phyloP scores from a whole-genome alignment of 1,284 basidiomycete species.

The Apiotrichum brassicae region DNA sequence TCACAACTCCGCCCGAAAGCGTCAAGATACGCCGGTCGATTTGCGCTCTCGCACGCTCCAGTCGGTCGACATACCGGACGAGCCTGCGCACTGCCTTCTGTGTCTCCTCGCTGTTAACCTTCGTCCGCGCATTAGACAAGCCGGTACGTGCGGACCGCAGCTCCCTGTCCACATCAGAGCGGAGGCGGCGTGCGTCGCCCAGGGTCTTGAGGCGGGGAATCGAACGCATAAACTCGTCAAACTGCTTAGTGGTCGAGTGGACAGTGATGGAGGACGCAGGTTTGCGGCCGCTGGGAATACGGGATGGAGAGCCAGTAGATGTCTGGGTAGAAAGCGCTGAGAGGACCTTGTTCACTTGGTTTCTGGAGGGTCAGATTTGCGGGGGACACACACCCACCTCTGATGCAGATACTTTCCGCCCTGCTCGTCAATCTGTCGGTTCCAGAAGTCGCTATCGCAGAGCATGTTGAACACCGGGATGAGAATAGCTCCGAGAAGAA shows the following conservation, averaged over 20 bases:
- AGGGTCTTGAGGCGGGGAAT: slow-evolving; percentile 74
- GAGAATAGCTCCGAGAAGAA: slow-evolving; percentile 72
- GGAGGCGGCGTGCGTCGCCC: slow-evolving; percentile 77
- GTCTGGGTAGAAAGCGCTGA: slow-evolving; percentile 41
- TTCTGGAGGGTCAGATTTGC: slow-evolving; percentile 19
- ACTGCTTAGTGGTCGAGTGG: slow-evolving; percentile 55
- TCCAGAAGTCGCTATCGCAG: slow-evolving; percentile 94
- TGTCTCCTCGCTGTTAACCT: slow-evolving; percentile 7
- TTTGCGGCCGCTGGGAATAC: not conserved
- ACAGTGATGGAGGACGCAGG: slow-evolving; percentile 27
- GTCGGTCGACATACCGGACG: slow-evolving; percentile 75
- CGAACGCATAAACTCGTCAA: slow-evolving; percentile 80
- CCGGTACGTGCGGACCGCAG: slow-evolving; percentile 65
- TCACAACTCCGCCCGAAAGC: slow-evolving; percentile 54
- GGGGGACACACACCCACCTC: slow-evolving; percentile 22
- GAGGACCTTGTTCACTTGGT: slow-evolving; percentile 52
- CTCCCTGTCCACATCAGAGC: slow-evolving; percentile 83
- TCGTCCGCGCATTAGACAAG: slow-evolving; percentile 15
- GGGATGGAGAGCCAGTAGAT: not conserved
- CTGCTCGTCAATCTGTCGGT: slow-evolving; percentile 73
- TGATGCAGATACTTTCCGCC: slow-evolving; percentile 40
- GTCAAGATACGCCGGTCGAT: slow-evolving; percentile 76
- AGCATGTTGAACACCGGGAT: slow-evolving; percentile 86
- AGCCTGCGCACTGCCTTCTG: slow-evolving; percentile 11
- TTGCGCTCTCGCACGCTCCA: slow-evolving; percentile 78